Percentiles rank a stretch among this genome's conserved stretches.
Evolutionary conservation across 176 grass and related monocot species (phyloP).

Genomic region (Calamus simplicifolius): DNA sequence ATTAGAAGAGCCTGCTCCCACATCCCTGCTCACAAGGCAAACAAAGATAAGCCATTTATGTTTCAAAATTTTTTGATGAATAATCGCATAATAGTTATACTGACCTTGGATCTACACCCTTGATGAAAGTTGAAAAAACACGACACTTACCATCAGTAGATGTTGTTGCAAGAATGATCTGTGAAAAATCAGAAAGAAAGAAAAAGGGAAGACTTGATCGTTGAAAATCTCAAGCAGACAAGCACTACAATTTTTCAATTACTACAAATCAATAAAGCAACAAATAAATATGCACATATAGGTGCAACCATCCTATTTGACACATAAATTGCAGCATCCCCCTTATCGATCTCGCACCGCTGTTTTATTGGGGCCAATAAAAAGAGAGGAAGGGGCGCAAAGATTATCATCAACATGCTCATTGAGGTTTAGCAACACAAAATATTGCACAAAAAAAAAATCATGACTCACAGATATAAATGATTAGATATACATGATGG

Average conservation of each 20-base stretch:
- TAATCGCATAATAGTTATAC: conserved; percentile 1
- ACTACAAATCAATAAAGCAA: too few relatives aligned
- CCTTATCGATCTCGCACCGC: too few relatives aligned
- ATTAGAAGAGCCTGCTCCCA: conserved; percentile 36
- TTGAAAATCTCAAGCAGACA: not conserved
- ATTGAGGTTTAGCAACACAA: too few relatives aligned
- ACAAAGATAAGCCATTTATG: conserved; percentile 25
- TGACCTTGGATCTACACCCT: conserved; percentile 84
- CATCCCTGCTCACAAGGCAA: conserved; percentile 42
- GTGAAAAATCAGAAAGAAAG: conserved; percentile 27
- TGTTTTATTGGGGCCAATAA: too few relatives aligned
- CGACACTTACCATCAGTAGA: conserved; percentile 97
- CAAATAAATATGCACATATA: too few relatives aligned
- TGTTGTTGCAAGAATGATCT: conserved; percentile 97
- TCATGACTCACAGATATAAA: too few relatives aligned
- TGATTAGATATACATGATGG: too few relatives aligned
- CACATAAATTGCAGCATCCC: too few relatives aligned
- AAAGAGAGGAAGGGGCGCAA: too few relatives aligned
- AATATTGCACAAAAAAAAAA: too few relatives aligned
- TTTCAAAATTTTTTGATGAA: conserved; percentile 3
- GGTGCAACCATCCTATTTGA: too few relatives aligned
- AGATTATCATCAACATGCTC: too few relatives aligned
- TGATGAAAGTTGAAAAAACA: conserved; percentile 93
- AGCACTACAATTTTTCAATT: not conserved
- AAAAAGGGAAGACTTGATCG: not conserved